phyloP scores from a whole-genome alignment of 805 yeast genomes.

The Starmerella bombicola region DNA sequence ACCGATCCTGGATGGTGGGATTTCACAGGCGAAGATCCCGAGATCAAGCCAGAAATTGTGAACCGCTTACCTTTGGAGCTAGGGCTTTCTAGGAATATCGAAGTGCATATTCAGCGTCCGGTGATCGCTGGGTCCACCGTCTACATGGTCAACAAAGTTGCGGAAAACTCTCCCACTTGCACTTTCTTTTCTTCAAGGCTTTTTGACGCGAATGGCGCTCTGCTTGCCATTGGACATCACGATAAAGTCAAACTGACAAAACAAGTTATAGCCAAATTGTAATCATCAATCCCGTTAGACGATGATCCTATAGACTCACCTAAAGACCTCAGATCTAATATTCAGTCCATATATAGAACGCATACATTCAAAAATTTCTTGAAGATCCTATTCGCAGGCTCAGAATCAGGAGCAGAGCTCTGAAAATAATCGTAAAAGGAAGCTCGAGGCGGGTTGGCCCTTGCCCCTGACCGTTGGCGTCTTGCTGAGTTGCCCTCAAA shows the following conservation, averaged over 20 bases:
- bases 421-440: too few relatives aligned
- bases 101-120: constrained; percentile 14
- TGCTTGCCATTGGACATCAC: constrained; percentile 17
- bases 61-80: constrained; percentile 3
- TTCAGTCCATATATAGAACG: too few relatives aligned
- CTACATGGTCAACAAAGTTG: constrained; percentile 11
- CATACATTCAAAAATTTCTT: too few relatives aligned
- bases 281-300: not conserved
- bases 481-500: too few relatives aligned
- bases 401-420: too few relatives aligned
- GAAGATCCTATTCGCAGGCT: too few relatives aligned
- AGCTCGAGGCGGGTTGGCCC: too few relatives aligned
- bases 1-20: constrained; percentile 14
- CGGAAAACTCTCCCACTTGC: constrained; percentile 13
- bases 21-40: not conserved
- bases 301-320: too few relatives aligned
- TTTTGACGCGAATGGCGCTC: constrained; percentile 9
- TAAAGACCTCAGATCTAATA: too few relatives aligned
- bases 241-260: constrained; percentile 18
- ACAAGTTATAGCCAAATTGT: constrained; percentile 14
- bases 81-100: constrained; percentile 19
- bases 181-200: constrained; percentile 8
- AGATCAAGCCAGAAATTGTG: constrained; percentile 2
- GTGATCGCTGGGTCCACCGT: constrained; percentile 11
- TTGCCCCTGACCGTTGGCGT: too few relatives aligned